Evolutionary conservation across 1,139 yeast genomes (phyloP).

Genomic region (Nakaseomyces bracarensis): DNA sequence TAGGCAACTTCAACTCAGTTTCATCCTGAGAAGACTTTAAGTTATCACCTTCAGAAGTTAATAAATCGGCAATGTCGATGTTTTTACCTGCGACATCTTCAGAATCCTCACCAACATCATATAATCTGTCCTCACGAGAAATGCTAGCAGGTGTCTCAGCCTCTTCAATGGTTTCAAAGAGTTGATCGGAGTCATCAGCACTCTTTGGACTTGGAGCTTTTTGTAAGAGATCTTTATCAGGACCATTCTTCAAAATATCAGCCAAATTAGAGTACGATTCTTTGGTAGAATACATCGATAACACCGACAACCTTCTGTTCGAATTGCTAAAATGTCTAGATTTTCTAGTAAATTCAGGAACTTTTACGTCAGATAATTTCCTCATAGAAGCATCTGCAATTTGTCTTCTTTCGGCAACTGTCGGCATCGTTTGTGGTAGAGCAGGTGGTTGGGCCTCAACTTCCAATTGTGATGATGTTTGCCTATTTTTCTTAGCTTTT

Average conservation of each 20-base stretch:
- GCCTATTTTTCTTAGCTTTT: slow-evolving; percentile 34
- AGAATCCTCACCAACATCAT: slow-evolving; percentile 13
- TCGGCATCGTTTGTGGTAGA: slow-evolving; percentile 2
- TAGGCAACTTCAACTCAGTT: slow-evolving; percentile 1
- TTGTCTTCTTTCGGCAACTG: slow-evolving; percentile 6
- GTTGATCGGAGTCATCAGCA: slow-evolving; percentile 24
- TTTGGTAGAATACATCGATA: slow-evolving; percentile 62
- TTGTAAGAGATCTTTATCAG: slow-evolving; percentile 10
- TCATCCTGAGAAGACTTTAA: neutral
- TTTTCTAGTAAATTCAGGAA: slow-evolving; percentile 64
- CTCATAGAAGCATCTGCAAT: slow-evolving; percentile 25
- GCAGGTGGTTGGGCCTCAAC: slow-evolving; percentile 11
- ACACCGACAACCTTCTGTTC: slow-evolving; percentile 58
- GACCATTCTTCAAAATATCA: slow-evolving; percentile 40
- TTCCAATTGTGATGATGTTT: slow-evolving; percentile 11
- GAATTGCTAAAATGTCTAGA: slow-evolving; percentile 54
- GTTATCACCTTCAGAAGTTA: neutral
- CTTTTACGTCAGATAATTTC: slow-evolving; percentile 50
- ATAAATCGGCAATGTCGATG: slow-evolving; percentile 2
- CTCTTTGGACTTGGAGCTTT: slow-evolving; percentile 17
- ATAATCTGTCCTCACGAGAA: slow-evolving; percentile 28
- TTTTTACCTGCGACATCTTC: slow-evolving; percentile 5
- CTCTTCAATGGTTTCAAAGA: slow-evolving; percentile 30
- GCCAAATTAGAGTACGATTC: slow-evolving; percentile 56
- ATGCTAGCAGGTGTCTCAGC: slow-evolving; percentile 29